Conservation (phyloP, 2,329 filamentous ascomycete species). For the Dactylellina cionopaga region DNA sequence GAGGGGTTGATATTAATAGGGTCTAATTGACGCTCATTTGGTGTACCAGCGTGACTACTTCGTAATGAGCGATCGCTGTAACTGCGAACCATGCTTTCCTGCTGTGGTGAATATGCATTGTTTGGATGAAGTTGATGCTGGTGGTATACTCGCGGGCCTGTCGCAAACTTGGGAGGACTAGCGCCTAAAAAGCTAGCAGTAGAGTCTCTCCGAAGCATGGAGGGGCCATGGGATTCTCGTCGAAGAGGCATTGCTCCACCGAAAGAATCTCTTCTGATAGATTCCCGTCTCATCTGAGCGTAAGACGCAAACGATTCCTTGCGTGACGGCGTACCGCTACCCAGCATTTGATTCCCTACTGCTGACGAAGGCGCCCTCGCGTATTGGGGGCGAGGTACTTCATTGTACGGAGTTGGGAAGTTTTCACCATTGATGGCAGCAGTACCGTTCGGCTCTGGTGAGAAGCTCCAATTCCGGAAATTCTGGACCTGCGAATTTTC, state of each 20-base stretch:
- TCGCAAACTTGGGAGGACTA: slow-evolving; percentile 41
- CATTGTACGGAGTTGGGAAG: slow-evolving; percentile 34
- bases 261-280: slow-evolving; percentile 39
- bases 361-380: slow-evolving; percentile 44
- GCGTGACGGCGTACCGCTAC: background rate
- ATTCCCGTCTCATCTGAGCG: slow-evolving; percentile 44
- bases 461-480: slow-evolving; percentile 41
- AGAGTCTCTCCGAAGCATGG: slow-evolving; percentile 36
- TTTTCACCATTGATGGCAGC: background rate
- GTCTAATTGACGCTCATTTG: slow-evolving; percentile 21
- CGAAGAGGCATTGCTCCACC: slow-evolving; percentile 16
- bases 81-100: slow-evolving; percentile 18
- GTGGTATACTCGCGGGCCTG: slow-evolving; percentile 49
- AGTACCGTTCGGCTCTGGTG: background rate
- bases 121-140: slow-evolving; percentile 28
- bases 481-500: slow-evolving; percentile 2
- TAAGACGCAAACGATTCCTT: slow-evolving; percentile 42
- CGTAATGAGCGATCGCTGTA: slow-evolving; percentile 41
- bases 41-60: slow-evolving; percentile 1
- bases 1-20: slow-evolving; percentile 45
- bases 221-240: slow-evolving; percentile 41
- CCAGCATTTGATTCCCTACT: slow-evolving; percentile 23
- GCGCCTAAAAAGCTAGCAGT: slow-evolving; percentile 40
- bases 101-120: slow-evolving; percentile 7
- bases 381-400: slow-evolving; percentile 32